These are phyloP conservation scores for Actinidia polygama DNA, from an alignment of 179 eudicot species.

Conservation along the genomic window DNA sequence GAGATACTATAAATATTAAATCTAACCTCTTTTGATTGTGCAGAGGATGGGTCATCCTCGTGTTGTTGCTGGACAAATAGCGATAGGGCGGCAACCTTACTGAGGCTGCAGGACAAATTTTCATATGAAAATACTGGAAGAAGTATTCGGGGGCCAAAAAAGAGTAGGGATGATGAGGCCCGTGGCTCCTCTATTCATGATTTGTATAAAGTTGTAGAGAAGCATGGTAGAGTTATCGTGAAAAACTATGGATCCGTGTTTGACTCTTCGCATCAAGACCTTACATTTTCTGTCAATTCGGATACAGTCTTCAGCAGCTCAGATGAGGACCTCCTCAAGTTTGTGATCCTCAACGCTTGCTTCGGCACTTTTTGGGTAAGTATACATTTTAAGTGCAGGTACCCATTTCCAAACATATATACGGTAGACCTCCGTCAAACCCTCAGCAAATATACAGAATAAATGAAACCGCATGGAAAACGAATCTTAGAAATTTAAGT, in stretches of 20 bases:
- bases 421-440: not conserved
- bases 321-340: slow-evolving; percentile 63
- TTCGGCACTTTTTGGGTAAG: slow-evolving; percentile 69
- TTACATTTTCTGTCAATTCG: slow-evolving; percentile 47
- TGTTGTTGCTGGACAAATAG: slow-evolving; percentile 84
- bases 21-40: slow-evolving; percentile 2
- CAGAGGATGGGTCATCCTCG: slow-evolving; percentile 83
- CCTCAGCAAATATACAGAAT: not conserved
- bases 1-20: not conserved
- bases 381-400: too few relatives aligned
- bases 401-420: not conserved
- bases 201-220: slow-evolving; percentile 49
- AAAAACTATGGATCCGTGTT: slow-evolving; percentile 65
- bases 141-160: slow-evolving; percentile 31
- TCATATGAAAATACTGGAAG: slow-evolving; percentile 28
- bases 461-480: too few relatives aligned
- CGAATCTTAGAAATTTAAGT: not conserved
- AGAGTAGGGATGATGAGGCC: slow-evolving; percentile 21
- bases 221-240: slow-evolving; percentile 59
- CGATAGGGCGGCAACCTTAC: slow-evolving; percentile 62
- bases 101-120: slow-evolving; percentile 52
- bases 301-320: slow-evolving; percentile 36
- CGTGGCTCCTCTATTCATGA: slow-evolving; percentile 29
- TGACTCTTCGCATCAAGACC: slow-evolving; percentile 64
- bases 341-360: slow-evolving; percentile 60